Conservation (phyloP, 768 basidiomycete genomes). For the Panellus pusillus region DNA sequence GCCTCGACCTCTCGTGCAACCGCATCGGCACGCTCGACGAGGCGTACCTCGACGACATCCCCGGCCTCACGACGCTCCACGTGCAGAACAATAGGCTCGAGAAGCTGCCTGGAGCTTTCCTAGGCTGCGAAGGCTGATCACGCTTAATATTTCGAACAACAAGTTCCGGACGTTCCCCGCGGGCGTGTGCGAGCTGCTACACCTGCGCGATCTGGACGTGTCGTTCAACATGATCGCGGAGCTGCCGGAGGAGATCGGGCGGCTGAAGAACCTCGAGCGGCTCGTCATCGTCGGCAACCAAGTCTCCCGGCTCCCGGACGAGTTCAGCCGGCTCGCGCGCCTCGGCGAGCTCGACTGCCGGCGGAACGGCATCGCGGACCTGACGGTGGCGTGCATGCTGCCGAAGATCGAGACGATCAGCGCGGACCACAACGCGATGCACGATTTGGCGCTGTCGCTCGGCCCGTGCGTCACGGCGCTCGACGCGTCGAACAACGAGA, state of each 20-base stretch:
- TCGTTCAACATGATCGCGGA: slow-evolving; percentile 90
- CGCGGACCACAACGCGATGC: slow-evolving; percentile 83
- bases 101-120: slow-evolving; percentile 86
- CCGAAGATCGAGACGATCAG: slow-evolving; percentile 66
- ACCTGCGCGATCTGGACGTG: slow-evolving; percentile 84
- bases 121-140: slow-evolving; percentile 64
- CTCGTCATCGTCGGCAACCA: slow-evolving; percentile 87
- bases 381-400: slow-evolving; percentile 66
- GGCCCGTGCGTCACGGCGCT: slow-evolving; percentile 66
- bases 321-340: slow-evolving; percentile 53
- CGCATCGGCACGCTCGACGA: slow-evolving; percentile 88
- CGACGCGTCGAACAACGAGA: slow-evolving; percentile 85
- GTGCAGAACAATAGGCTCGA: slow-evolving; percentile 93
- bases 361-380: slow-evolving; percentile 78
- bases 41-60: slow-evolving; percentile 76
- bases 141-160: slow-evolving; percentile 95
- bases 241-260: slow-evolving; percentile 78
- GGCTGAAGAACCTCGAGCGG: slow-evolving; percentile 64
- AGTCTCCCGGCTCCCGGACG: slow-evolving; percentile 67
- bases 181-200: slow-evolving; percentile 70
- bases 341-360: slow-evolving; percentile 80
- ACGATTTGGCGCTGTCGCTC: slow-evolving; percentile 75
- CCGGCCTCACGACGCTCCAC: slow-evolving; percentile 64
- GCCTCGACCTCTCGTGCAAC: slow-evolving; percentile 90
- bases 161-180: slow-evolving; percentile 77